Base-by-base conservation (phyloP, 169 alveolate genomes). In the Pseudocohnilembus persalinus region DNA sequence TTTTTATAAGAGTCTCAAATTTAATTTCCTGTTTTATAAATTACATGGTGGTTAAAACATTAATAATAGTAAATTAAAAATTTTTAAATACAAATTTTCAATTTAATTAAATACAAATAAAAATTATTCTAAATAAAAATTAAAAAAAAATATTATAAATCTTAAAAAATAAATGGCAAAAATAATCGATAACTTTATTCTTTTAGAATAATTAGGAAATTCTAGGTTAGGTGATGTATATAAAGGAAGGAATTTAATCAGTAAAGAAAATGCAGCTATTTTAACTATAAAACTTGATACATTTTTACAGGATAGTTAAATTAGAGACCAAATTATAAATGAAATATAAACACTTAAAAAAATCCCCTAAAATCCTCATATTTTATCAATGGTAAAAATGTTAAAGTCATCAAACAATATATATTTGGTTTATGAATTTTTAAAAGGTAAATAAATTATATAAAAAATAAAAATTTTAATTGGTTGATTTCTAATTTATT, bases 161-260 rank as follows among this genome's bases (percentile, higher is more conserved):
- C 20, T 49, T 49, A 49, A 49, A 11, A 11, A 49, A 11, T 49
- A 73, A 80, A 86, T 86, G 90, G 90, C 90, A 25, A 86, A 86
- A 75, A 86, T 86, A 63, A 86, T 86, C 24, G 90, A 86, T 86
- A 86, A 86, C 68, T 86, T 74, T 76, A 86, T 86, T 26, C 81
- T 86, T 31, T 74, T 86, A 31, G 90, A 86, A 76, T 77, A 35
- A 15, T 80, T 86, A 11, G 85, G 87, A 20, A 28, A 81, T 64
- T 86, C 87, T 29, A 86, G 83, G n/a, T 86, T 86, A 73, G 90
- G 90, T 29, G 90, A 86, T 63, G 81, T 86, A 0, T 87, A 86
- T 81, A 86, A 86, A 86, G 90, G 90, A 65, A 74, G 90, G 64
- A 86, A 86, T 75, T 65, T 86, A 65, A 74, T 86, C 31, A 79